These are phyloP conservation scores for Penicillium occitanis DNA, from an alignment of 2,329 filamentous ascomycete genomes.

Conservation along the genomic window DNA sequence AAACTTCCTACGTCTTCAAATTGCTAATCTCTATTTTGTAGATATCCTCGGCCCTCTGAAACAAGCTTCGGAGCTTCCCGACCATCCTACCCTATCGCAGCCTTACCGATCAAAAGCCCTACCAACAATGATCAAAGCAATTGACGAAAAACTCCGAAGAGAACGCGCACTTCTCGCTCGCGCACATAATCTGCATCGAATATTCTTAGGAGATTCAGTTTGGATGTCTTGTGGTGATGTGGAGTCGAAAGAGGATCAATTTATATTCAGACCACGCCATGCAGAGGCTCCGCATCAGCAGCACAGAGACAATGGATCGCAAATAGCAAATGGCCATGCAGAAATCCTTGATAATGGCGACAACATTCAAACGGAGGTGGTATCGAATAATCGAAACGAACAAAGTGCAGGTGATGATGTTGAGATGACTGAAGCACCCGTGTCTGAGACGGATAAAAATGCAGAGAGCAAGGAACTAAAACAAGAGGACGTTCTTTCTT, in stretches of 20 bases:
- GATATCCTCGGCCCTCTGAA: slow-evolving; percentile 62
- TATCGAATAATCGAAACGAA: slow-evolving; percentile 19
- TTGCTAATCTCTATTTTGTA: slow-evolving; percentile 31
- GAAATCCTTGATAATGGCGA: neutral
- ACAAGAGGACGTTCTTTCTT: slow-evolving; percentile 38
- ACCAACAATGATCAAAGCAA: slow-evolving; percentile 56
- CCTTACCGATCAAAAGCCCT: slow-evolving; percentile 61
- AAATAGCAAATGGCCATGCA: neutral
- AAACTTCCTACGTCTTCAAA: neutral
- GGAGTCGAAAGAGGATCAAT: slow-evolving; percentile 52
- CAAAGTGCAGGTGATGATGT: slow-evolving; percentile 29
- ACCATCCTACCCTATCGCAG: slow-evolving; percentile 59
- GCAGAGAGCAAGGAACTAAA: slow-evolving; percentile 29
- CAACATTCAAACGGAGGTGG: slow-evolving; percentile 13
- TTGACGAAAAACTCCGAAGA: slow-evolving; percentile 57
- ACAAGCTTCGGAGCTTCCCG: slow-evolving; percentile 59
- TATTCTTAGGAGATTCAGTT: slow-evolving; percentile 60
- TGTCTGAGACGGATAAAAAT: slow-evolving; percentile 20
- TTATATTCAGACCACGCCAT: slow-evolving; percentile 45
- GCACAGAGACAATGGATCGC: neutral
- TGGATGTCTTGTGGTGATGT: slow-evolving; percentile 59
- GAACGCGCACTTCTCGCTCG: slow-evolving; percentile 58
- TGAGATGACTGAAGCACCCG: slow-evolving; percentile 35
- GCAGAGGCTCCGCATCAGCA: slow-evolving; percentile 23
- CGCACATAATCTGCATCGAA: slow-evolving; percentile 58